Evolutionary conservation across 208 protist species (phyloP).

Genomic region (Leishmania gerbilli): DNA sequence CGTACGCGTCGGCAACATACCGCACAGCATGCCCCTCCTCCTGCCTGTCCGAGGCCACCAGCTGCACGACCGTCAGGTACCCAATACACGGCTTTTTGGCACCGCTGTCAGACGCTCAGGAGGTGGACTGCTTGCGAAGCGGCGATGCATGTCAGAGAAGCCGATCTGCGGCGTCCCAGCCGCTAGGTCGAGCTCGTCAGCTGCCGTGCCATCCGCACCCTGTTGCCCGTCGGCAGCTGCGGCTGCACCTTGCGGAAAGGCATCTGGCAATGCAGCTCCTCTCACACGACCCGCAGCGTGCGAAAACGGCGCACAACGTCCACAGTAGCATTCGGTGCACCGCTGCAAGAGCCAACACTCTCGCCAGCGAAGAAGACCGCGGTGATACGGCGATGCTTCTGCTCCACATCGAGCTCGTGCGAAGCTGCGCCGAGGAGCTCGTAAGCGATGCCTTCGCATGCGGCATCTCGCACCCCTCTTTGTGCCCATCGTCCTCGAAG

Average conservation of each 20-base stretch:
- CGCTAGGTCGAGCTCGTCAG: conserved; percentile 18
- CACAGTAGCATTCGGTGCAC: conserved; percentile 29
- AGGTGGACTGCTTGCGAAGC: conserved; percentile 33
- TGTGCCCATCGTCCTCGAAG: neutral
- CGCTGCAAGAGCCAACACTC: conserved; percentile 23
- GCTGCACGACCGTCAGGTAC: conserved; percentile 40
- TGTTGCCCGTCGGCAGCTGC: conserved; percentile 15
- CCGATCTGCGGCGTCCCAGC: conserved; percentile 30
- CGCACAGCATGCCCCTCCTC: conserved; percentile 38
- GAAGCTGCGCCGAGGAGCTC: conserved; percentile 43
- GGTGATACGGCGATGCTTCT: conserved; percentile 44
- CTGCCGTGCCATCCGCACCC: conserved; percentile 18
- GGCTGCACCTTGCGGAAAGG: conserved; percentile 32
- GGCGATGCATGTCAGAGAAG: conserved; percentile 36
- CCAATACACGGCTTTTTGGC: conserved; percentile 21
- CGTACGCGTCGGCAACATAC: conserved; percentile 44
- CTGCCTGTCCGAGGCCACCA: conserved; percentile 21
- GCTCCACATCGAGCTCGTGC: conserved; percentile 39
- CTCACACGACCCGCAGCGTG: conserved; percentile 39
- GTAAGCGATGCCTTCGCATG: conserved; percentile 25
- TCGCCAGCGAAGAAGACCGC: conserved; percentile 43
- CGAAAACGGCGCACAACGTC: conserved; percentile 46
- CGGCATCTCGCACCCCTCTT: conserved; percentile 13
- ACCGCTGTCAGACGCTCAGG: conserved; percentile 8
- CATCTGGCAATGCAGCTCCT: conserved; percentile 29